A percentile compares a stretch with the other conserved stretches of the same genome.
Conservation (phyloP, 768 basidiomycete genomes). For the Suillus paluster region DNA sequence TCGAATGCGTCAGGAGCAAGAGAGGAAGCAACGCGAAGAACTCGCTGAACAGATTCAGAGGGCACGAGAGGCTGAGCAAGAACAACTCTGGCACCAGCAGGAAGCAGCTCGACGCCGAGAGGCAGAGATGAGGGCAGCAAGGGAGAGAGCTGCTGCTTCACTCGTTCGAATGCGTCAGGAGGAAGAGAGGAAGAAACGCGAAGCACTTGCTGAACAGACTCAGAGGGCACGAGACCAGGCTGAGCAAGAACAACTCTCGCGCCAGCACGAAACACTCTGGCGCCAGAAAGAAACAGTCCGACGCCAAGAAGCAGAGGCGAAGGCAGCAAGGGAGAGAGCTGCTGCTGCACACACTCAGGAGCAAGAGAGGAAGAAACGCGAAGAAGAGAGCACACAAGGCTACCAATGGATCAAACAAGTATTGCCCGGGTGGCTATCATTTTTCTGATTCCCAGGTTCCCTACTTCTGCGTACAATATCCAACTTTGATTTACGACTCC, state of each 20-base stretch:
- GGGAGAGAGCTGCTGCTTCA: slow-evolving; percentile 25
- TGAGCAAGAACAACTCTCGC: slow-evolving; percentile 20
- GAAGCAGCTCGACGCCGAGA: slow-evolving; percentile 25
- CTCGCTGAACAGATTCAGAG: too few species aligned
- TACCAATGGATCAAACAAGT: slow-evolving; percentile 47
- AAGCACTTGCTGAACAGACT: too few species aligned
- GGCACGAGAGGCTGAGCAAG: too few species aligned
- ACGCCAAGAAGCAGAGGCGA: slow-evolving; percentile 17
- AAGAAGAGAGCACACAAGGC: slow-evolving; percentile 37
- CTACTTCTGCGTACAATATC: slow-evolving; percentile 1
- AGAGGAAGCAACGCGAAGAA: too few species aligned
- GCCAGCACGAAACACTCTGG: too few species aligned
- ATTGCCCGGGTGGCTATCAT: slow-evolving; percentile 50
- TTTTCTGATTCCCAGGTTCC: slow-evolving; percentile 36
- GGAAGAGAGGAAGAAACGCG: too few species aligned
- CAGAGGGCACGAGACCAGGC: too few species aligned
- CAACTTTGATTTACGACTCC: too few species aligned
- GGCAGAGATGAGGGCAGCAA: slow-evolving; percentile 19
- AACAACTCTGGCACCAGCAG: slow-evolving; percentile 20
- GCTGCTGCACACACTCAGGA: slow-evolving; percentile 33
- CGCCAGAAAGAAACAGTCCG: slow-evolving; percentile 26
- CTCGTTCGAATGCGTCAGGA: slow-evolving; percentile 34
- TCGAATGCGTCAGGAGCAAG: too few species aligned
- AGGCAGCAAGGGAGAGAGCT: slow-evolving; percentile 21
- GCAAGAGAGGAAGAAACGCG: too few species aligned